Evolutionary conservation across 179 eudicot species (phyloP).

Genomic region (Silene coronaria): DNA sequence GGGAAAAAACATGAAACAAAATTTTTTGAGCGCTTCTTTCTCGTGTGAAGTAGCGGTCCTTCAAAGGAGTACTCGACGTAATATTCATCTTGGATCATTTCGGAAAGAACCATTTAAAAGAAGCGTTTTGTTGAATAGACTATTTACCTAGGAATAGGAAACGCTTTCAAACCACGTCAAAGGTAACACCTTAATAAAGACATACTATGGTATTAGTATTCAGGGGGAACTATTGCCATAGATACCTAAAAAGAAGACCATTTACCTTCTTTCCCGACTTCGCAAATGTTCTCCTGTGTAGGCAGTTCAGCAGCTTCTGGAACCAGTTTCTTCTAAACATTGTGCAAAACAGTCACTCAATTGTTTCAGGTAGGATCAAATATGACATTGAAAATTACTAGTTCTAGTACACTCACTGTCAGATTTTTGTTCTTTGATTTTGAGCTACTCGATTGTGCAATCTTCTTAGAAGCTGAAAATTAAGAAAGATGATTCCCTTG

Average conservation of each 20-base stretch:
- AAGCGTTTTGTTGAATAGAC: neutral
- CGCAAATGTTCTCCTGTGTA: slow-evolving; percentile 22
- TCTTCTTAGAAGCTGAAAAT: slow-evolving; percentile 41
- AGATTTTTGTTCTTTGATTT: slow-evolving; percentile 22
- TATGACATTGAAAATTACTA: neutral
- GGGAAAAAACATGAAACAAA: too few relatives aligned
- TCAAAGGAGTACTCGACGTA: too few relatives aligned
- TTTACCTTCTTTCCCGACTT: slow-evolving; percentile 39
- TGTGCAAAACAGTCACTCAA: slow-evolving; percentile 4
- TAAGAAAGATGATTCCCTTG: slow-evolving; percentile 7
- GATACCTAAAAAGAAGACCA: slow-evolving; percentile 8
- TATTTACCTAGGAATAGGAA: neutral
- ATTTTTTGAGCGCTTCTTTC: too few relatives aligned
- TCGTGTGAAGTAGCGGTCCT: too few relatives aligned
- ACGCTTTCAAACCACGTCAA: neutral
- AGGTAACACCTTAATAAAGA: neutral
- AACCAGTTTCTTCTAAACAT: slow-evolving; percentile 17
- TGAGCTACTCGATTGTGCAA: slow-evolving; percentile 26
- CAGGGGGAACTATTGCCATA: too few relatives aligned
- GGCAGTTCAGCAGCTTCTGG: slow-evolving; percentile 34
- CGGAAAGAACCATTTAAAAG: neutral
- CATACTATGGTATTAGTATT: too few relatives aligned
- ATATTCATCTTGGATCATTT: too few relatives aligned
- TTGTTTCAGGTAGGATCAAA: slow-evolving; percentile 2
- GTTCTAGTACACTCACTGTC: slow-evolving; percentile 23